These are phyloP conservation scores for Xanthoceras sorbifolium DNA, from an alignment of 345 rosid species.

Conservation along the genomic window DNA sequence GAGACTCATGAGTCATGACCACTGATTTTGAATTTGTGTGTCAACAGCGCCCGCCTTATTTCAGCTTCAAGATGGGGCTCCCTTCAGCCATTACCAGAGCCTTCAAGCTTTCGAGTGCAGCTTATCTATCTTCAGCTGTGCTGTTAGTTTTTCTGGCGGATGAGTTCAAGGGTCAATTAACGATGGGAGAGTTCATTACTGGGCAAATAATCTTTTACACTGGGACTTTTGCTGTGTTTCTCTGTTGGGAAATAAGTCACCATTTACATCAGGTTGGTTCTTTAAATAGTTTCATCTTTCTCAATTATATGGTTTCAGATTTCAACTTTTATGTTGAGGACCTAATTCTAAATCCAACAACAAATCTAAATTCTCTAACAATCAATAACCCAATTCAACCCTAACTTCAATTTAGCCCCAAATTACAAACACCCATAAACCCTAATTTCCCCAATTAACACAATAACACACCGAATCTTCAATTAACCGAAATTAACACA, in stretches of 20 bases:
- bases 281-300: neutral
- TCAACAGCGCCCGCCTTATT: slow-evolving; percentile 77
- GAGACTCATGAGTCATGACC: slow-evolving; percentile 4
- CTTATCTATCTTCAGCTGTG: slow-evolving; percentile 49
- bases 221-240: slow-evolving; percentile 59
- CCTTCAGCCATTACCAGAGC: slow-evolving; percentile 55
- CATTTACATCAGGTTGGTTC: slow-evolving; percentile 76
- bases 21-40: slow-evolving; percentile 18
- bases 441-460: too few species aligned
- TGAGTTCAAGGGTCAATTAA: slow-evolving; percentile 36
- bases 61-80: slow-evolving; percentile 87
- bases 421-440: too few species aligned
- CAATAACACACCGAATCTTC: too few species aligned
- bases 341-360: too few species aligned
- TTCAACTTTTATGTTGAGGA: too few species aligned
- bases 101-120: slow-evolving; percentile 55
- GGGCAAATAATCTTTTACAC: slow-evolving; percentile 58
- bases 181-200: slow-evolving; percentile 45
- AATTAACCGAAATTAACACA: too few species aligned
- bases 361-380: too few species aligned
- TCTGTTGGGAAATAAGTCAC: slow-evolving; percentile 89
- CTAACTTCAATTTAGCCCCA: too few species aligned
- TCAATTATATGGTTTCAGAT: neutral
- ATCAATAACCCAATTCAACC: too few species aligned
- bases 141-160: slow-evolving; percentile 46